Percentiles rank a stretch among this genome's conserved stretches.
phyloP scores from a whole-genome alignment of 2,329 filamentous ascomycete species.

The Pseudonectria foliicola region DNA sequence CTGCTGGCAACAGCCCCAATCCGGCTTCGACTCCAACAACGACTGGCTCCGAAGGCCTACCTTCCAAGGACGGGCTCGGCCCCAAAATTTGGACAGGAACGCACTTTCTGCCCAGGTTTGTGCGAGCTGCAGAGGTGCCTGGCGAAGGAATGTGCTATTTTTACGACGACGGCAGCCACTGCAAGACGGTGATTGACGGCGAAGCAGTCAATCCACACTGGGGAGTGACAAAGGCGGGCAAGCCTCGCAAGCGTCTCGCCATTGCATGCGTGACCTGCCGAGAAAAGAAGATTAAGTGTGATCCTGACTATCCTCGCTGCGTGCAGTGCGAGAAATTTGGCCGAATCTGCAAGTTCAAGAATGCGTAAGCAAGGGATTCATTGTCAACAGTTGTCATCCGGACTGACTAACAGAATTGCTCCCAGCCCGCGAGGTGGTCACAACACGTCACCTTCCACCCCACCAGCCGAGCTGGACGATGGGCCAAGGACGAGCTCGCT shows the following conservation, averaged over 20 bases:
- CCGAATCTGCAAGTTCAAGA: conserved; percentile 75
- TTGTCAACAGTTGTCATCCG: conserved; percentile 4
- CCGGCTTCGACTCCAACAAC: conserved; percentile 23
- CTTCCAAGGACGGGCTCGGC: conserved; percentile 53
- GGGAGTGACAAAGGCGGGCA: conserved; percentile 91
- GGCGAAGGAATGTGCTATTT: conserved; percentile 79
- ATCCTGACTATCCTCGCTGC: conserved; percentile 80
- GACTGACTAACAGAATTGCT: conserved; percentile 7
- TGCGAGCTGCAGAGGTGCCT: conserved; percentile 58
- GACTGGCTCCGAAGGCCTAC: conserved; percentile 34
- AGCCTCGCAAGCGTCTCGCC: conserved; percentile 82
- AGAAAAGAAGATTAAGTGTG: conserved; percentile 97
- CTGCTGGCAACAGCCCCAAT: conserved; percentile 17
- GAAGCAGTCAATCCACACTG: conserved; percentile 84
- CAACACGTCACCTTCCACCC: conserved; percentile 48
- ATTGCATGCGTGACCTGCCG: conserved; percentile 90
- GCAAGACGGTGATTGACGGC: conserved; percentile 77
- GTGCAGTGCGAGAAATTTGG: conserved; percentile 91
- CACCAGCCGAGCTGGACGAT: conserved; percentile 44
- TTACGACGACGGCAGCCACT: conserved; percentile 78
- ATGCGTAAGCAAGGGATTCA: conserved; percentile 60
- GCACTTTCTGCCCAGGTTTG: conserved; percentile 59
- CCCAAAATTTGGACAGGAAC: conserved; percentile 65
- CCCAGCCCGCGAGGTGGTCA: conserved; percentile 50
- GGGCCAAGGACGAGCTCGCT: conserved; percentile 28